Evolutionary conservation across 2,329 filamentous ascomycete species (phyloP).

Genomic region (Ascochyta rabiei): DNA sequence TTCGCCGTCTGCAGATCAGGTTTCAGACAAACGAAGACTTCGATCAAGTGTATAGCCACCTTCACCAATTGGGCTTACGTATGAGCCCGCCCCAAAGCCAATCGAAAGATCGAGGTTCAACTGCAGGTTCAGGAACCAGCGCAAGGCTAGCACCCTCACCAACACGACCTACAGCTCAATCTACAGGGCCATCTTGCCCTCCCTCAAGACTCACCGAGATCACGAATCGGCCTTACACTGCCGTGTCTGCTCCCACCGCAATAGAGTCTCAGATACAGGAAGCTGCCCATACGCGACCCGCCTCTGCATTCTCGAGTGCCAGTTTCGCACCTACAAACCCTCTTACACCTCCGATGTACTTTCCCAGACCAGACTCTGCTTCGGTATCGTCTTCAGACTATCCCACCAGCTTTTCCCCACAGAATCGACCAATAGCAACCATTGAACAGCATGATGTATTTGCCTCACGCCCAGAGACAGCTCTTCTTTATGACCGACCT

Average conservation of each 20-base stretch:
- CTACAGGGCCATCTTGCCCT: constrained; percentile 30
- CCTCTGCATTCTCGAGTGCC: constrained; percentile 22
- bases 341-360: constrained; percentile 35
- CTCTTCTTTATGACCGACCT: constrained; percentile 24
- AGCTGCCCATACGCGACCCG: constrained; percentile 19
- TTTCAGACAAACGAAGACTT: constrained; percentile 50
- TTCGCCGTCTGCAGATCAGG: constrained; percentile 53
- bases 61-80: constrained; percentile 42
- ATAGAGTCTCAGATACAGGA: constrained; percentile 20
- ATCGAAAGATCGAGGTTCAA: constrained; percentile 17
- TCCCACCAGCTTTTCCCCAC: neutral
- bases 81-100: constrained; percentile 29
- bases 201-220: constrained; percentile 36
- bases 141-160: neutral
- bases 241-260: constrained; percentile 18
- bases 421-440: constrained; percentile 1
- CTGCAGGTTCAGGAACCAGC: constrained; percentile 3
- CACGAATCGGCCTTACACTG: constrained; percentile 31
- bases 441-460: constrained; percentile 12
- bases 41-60: constrained; percentile 38
- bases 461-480: constrained; percentile 25
- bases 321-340: constrained; percentile 11
- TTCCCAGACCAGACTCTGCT: constrained; percentile 33
- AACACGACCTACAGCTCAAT: constrained; percentile 2
- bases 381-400: constrained; percentile 4